Base-by-base conservation (phyloP, 768 basidiomycete genomes). In the Naganishia vishniacii region DNA sequence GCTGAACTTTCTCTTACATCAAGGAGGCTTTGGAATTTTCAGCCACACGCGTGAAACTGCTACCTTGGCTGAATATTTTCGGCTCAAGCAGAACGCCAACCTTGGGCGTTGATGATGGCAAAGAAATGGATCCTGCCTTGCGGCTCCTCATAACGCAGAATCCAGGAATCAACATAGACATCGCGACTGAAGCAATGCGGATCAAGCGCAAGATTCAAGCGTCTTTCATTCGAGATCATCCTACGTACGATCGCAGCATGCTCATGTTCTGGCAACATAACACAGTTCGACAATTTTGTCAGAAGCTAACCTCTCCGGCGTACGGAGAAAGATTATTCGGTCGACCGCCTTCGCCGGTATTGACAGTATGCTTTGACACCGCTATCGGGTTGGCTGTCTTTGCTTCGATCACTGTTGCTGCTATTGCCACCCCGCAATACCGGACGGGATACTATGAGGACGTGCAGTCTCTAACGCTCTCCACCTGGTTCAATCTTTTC, bases 301-400 rank as follows among this genome's bases (percentile, higher is more conserved):
- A 98, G 77, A 84, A 83, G 65, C 77, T 94, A 48, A 90, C 94
- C 18, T 83, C 83, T 41, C 89, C 94, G 0, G 83, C 89, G 0
- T 83, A 85, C 60, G 90, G 91, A 25, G 88, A 90, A 63, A 88
- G 94, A 0, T 87, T 97, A 64, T 88, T 86, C 71, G 94, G 94
- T n/a, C 64, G 46, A 2, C 79, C 79, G 0, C 83, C 84, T 0
- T 83, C 85, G 11, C 26, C 49, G 32, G 85, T 85, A 0, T 82
- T 2, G 77, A 85, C 23, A 83, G 83, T 66, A 81, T 86, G 0
- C 78, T 86, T 28, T 75, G 88, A 91, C 70, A 78, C 88, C 16
- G 59, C 86, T 20, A 80, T 98, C 20, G 82, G 91, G 31, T 71
- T 85, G 48, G 83, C 88, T 5, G 88, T 98, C 45, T 79, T 92